Conservation (phyloP, 2,329 filamentous ascomycete genomes). For the Fusarium metavorans region DNA sequence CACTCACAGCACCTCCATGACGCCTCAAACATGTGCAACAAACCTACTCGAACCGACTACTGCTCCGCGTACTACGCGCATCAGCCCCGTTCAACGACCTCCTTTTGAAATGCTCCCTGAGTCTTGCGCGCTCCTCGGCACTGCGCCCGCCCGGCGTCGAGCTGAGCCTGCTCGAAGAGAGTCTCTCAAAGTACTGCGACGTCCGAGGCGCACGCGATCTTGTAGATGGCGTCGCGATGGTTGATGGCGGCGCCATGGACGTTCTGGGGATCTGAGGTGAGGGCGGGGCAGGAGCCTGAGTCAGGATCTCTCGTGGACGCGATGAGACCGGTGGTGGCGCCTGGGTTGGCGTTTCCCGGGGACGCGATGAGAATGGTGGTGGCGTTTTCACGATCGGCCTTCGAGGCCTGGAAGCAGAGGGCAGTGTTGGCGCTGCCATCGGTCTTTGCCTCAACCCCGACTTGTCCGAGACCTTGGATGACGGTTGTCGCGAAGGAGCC, state of each 20-base stretch:
- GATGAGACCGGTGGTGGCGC: constrained; percentile 16
- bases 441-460: not conserved
- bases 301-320: constrained; percentile 9
- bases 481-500: not conserved
- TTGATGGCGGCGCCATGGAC: constrained; percentile 33
- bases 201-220: constrained; percentile 25
- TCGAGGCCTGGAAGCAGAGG: not conserved
- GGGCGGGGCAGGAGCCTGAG: constrained; percentile 26
- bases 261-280: constrained; percentile 34
- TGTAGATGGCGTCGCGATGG: constrained; percentile 25
- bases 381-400: not conserved
- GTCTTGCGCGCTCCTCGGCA: constrained; percentile 38
- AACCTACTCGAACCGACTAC: constrained; percentile 11
- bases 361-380: constrained; percentile 18
- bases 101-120: constrained; percentile 46
- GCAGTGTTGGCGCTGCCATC: not conserved
- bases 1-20: not conserved
- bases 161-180: constrained; percentile 25
- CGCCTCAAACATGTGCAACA: not conserved
- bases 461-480: constrained; percentile 2
- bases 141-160: constrained; percentile 28
- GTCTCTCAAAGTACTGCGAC: constrained; percentile 41
- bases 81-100: constrained; percentile 20
- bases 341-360: constrained; percentile 18
- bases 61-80: constrained; percentile 16